Evolutionary conservation across 306 rosid species (phyloP).

Genomic region (Gleditsia sinensis): DNA sequence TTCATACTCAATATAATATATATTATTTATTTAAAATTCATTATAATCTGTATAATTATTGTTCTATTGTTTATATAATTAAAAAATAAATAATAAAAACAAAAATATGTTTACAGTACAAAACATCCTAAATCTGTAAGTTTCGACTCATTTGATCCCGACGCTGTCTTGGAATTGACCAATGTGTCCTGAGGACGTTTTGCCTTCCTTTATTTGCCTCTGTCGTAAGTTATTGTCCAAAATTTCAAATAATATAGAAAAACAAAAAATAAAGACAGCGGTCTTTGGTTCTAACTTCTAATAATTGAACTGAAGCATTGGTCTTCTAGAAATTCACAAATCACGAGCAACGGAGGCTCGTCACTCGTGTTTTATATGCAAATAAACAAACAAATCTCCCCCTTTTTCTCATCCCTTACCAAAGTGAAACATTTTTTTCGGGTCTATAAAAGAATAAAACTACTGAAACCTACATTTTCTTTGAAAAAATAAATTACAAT

Average conservation of each 20-base stretch:
- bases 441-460: neutral
- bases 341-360: neutral
- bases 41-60: too few relatives aligned
- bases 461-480: neutral
- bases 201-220: neutral
- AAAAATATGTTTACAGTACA: too few relatives aligned
- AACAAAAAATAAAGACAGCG: neutral
- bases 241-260: neutral
- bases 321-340: neutral
- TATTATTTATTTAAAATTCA: too few relatives aligned
- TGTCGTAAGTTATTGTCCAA: neutral
- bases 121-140: too few relatives aligned
- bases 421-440: neutral
- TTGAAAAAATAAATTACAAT: constrained; percentile 4
- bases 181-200: neutral
- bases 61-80: too few relatives aligned
- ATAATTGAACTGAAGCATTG: neutral
- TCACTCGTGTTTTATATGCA: too few relatives aligned
- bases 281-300: neutral
- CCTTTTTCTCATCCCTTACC: neutral
- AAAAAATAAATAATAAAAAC: too few relatives aligned
- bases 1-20: too few relatives aligned
- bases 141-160: too few relatives aligned
- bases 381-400: neutral
- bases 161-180: too few relatives aligned